Percentiles rank a stretch among this genome's conserved stretches.
phyloP scores from a whole-genome alignment of 345 rosid genomes.

The Physaria fendleri region DNA sequence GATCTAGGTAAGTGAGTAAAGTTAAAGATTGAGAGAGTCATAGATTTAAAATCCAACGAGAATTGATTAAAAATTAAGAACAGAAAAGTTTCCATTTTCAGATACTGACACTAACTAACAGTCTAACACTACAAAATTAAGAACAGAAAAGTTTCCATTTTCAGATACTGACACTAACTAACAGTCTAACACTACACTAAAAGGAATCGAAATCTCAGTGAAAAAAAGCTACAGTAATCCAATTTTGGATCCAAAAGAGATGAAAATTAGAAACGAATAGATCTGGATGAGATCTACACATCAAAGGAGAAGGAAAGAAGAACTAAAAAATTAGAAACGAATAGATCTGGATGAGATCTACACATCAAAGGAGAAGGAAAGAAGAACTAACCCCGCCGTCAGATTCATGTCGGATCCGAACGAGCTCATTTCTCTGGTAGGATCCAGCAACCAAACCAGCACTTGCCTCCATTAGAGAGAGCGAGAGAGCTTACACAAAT shows the following conservation, averaged over 20 bases:
- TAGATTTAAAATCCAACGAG: too few relatives aligned
- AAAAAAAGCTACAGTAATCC: background rate
- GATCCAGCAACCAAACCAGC: constrained; percentile 98
- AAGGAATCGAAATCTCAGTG: constrained; percentile 3
- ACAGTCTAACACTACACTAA: constrained; percentile 1
- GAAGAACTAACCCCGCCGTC: constrained; percentile 80
- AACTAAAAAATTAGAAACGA: background rate
- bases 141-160: constrained; percentile 18
- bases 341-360: constrained; percentile 14
- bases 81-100: background rate
- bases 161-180: constrained; percentile 3
- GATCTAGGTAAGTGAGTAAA: constrained; percentile 16
- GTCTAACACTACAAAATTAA: background rate
- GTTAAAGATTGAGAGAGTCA: background rate
- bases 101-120: background rate
- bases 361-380: background rate
- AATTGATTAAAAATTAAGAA: background rate
- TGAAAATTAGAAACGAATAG: background rate
- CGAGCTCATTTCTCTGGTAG: constrained; percentile 93
- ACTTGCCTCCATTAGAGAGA: constrained; percentile 67
- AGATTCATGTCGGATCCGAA: constrained; percentile 96
- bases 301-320: background rate
- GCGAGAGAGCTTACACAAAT: background rate
- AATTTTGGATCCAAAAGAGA: background rate
- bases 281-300: constrained; percentile 7